phyloP scores from a whole-genome alignment of 2,329 filamentous ascomycete genomes.

The Plectosphaerella sp. region DNA sequence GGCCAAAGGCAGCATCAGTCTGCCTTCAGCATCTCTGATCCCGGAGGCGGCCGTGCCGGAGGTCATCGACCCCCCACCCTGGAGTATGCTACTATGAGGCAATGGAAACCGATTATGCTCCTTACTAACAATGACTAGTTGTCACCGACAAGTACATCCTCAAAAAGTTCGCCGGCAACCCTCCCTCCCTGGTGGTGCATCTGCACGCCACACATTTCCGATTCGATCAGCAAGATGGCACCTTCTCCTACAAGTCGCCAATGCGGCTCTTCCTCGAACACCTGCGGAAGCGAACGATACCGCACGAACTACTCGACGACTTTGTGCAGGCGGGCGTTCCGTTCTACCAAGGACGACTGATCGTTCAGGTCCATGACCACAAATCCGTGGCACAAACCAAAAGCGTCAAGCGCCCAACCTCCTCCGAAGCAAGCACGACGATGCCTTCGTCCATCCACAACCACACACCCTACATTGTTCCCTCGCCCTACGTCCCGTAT shows the following conservation, averaged over 20 bases:
- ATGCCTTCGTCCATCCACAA: conserved; percentile 85
- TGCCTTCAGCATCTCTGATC: conserved; percentile 42
- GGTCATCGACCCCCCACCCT: conserved; percentile 43
- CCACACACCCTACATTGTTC: conserved; percentile 83
- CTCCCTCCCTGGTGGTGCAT: conserved; percentile 83
- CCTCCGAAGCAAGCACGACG: conserved; percentile 55
- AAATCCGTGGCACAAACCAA: conserved; percentile 61
- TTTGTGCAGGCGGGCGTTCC: conserved; percentile 66
- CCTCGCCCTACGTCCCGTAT: conserved; percentile 78
- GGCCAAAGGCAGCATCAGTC: conserved; percentile 45
- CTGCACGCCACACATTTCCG: conserved; percentile 81
- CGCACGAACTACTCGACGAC: conserved; percentile 82
- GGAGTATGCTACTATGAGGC: conserved; percentile 33
- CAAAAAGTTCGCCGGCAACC: conserved; percentile 69
- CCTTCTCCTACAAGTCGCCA: conserved; percentile 86
- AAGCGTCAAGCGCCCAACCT: conserved; percentile 45
- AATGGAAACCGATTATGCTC: not conserved
- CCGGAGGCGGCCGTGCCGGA: conserved; percentile 34
- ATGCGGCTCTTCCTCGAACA: conserved; percentile 82
- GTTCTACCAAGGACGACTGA: conserved; percentile 93
- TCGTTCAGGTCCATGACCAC: conserved; percentile 91
- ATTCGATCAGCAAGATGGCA: conserved; percentile 91
- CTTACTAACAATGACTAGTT: conserved; percentile 43
- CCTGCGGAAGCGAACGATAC: conserved; percentile 69
- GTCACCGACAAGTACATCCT: conserved; percentile 74